These are phyloP conservation scores for Termitomyces bulborhizus DNA, from an alignment of 768 basidiomycete species.

Conservation along the genomic window DNA sequence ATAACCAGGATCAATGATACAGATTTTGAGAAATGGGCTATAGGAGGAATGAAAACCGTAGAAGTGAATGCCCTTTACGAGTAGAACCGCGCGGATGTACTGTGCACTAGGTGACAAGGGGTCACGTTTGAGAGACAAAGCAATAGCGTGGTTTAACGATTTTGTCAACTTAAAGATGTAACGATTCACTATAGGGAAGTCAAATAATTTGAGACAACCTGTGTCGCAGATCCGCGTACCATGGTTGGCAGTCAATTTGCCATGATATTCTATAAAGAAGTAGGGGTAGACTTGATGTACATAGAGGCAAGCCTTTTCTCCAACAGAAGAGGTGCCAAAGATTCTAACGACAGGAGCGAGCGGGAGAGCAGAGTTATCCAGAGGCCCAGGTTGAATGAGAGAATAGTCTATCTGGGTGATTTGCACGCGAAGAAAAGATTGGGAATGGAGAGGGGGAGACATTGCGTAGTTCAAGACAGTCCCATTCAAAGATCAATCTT, in stretches of 20 bases:
- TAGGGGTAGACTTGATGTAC: conserved; percentile 95
- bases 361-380: conserved; percentile 59
- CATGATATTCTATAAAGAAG: conserved; percentile 80
- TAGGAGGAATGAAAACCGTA: conserved; percentile 90
- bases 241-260: conserved; percentile 52
- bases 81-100: conserved; percentile 67
- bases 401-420: conserved; percentile 62
- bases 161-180: conserved; percentile 65
- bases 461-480: background rate
- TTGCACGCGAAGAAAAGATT: conserved; percentile 28
- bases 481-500: too few species aligned
- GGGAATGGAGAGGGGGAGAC: background rate
- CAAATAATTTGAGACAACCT: conserved; percentile 1
- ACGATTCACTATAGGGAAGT: conserved; percentile 49
- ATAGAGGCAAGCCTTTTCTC: conserved; percentile 79
- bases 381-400: conserved; percentile 47
- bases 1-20: conserved; percentile 63
- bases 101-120: conserved; percentile 51
- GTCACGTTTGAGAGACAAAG: conserved; percentile 71
- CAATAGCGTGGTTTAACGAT: conserved; percentile 84
- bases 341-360: conserved; percentile 80
- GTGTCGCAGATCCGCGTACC: conserved; percentile 34
- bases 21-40: conserved; percentile 84
- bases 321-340: conserved; percentile 75
- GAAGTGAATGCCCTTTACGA: conserved; percentile 94